Conservation (phyloP, 495 filamentous ascomycete genomes). For the Cladorrhinum samala region DNA sequence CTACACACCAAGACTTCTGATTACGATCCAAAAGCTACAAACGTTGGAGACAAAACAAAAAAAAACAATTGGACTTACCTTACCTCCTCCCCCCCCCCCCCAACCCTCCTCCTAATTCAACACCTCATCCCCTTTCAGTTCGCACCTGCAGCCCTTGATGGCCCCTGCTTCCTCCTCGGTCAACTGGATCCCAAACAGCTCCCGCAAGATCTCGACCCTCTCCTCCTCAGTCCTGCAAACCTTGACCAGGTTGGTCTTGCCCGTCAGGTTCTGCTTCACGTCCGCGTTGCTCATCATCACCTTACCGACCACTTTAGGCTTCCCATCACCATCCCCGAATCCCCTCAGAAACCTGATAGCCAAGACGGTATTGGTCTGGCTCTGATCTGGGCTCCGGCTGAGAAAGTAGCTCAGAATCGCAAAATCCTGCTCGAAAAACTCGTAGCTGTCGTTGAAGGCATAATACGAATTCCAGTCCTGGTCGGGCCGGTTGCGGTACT, state of each 20-base stretch:
- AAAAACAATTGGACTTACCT: no score
- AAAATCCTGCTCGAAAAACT: slow-evolving; percentile 58
- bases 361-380: slow-evolving; percentile 47
- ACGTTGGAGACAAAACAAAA: no score
- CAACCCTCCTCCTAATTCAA: not conserved
- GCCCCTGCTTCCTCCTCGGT: slow-evolving; percentile 45
- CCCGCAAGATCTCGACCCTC: slow-evolving; percentile 43
- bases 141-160: slow-evolving; percentile 43
- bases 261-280: slow-evolving; percentile 55
- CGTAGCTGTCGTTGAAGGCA: slow-evolving; percentile 49
- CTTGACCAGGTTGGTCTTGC: slow-evolving; percentile 47
- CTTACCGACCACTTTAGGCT: no score
- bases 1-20: no score
- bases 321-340: slow-evolving; percentile 41
- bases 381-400: slow-evolving; percentile 38
- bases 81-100: no score
- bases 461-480: slow-evolving; percentile 53
- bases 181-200: slow-evolving; percentile 52
- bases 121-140: slow-evolving; percentile 28
- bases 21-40: no score
- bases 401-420: slow-evolving; percentile 52
- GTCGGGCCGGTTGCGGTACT: slow-evolving; percentile 44
- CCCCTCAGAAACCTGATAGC: slow-evolving; percentile 52
- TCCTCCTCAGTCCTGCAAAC: slow-evolving; percentile 46
- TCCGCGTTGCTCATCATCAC: slow-evolving; percentile 51